A percentile compares a stretch with the other conserved stretches of the same genome.
Evolutionary conservation across 2,329 filamentous ascomycete genomes (phyloP).

Genomic region (Malbranchea cinnamomea): DNA sequence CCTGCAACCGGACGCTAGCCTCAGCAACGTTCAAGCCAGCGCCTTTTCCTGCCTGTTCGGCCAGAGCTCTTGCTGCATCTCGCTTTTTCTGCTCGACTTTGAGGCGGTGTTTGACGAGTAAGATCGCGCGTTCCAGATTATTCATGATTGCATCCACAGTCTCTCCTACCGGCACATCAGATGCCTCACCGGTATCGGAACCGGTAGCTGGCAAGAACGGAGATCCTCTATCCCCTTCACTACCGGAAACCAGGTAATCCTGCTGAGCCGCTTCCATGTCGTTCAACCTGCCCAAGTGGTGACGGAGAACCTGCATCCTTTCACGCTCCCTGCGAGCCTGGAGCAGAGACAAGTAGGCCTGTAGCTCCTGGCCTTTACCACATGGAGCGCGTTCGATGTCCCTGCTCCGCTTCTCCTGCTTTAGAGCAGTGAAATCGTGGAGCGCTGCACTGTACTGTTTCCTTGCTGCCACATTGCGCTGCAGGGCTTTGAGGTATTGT

Average conservation of each 20-base stretch:
- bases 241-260: slow-evolving; percentile 13
- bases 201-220: too few relatives aligned
- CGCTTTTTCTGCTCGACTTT: slow-evolving; percentile 22
- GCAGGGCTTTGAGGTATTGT: slow-evolving; percentile 32
- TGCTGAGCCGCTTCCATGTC: slow-evolving; percentile 12
- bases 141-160: slow-evolving; percentile 23
- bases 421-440: slow-evolving; percentile 18
- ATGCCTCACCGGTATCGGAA: too few relatives aligned
- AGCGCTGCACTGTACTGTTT: slow-evolving; percentile 22
- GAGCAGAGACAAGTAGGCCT: slow-evolving; percentile 30
- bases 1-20: slow-evolving; percentile 12
- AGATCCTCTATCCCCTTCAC: too few relatives aligned
- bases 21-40: not conserved
- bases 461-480: slow-evolving; percentile 27
- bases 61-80: slow-evolving; percentile 11
- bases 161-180: too few relatives aligned
- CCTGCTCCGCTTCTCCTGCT: slow-evolving; percentile 13
- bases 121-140: slow-evolving; percentile 24
- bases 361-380: slow-evolving; percentile 16
- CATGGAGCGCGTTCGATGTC: slow-evolving; percentile 7
- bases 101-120: slow-evolving; percentile 22
- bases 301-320: slow-evolving; percentile 33
- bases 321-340: slow-evolving; percentile 31
- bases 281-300: slow-evolving; percentile 29
- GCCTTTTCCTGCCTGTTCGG: not conserved